Percentiles rank a stretch among this genome's conserved stretches.
Evolutionary conservation across 2,329 filamentous ascomycete genomes (phyloP).

Genomic region (Ophiocordyceps sinensis): DNA sequence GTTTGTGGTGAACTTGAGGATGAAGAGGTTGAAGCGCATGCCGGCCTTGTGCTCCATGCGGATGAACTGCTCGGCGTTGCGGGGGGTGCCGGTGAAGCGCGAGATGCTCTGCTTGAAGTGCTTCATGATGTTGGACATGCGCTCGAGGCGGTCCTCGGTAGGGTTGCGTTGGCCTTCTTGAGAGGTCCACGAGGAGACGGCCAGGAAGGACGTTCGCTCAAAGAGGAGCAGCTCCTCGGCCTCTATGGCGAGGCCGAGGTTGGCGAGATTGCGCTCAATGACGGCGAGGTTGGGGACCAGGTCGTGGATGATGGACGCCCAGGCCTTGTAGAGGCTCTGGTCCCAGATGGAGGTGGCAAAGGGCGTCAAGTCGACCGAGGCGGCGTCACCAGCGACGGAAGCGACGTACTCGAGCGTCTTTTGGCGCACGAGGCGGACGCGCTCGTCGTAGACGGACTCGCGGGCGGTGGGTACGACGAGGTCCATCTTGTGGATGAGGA

Average conservation of each 20-base stretch:
- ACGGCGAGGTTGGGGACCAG: constrained; percentile 84
- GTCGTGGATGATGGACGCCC: constrained; percentile 96
- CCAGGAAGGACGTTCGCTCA: constrained; percentile 89
- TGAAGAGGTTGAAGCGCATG: constrained; percentile 77
- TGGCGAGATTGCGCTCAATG: constrained; percentile 74
- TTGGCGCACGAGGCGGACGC: constrained; percentile 59
- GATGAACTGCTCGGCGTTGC: constrained; percentile 67
- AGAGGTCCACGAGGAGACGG: constrained; percentile 83
- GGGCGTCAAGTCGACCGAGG: constrained; percentile 55
- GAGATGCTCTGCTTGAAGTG: constrained; percentile 83
- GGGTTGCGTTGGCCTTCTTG: constrained; percentile 65
- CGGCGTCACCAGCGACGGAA: constrained; percentile 15
- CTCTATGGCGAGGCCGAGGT: constrained; percentile 73
- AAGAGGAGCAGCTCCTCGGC: constrained; percentile 91
- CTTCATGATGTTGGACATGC: constrained; percentile 93
- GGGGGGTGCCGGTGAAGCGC: constrained; percentile 66
- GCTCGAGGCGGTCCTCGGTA: constrained; percentile 84
- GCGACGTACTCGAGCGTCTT: constrained; percentile 47
- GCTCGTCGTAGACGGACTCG: constrained; percentile 71
- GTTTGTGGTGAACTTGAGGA: constrained; percentile 91
- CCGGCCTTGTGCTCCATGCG: constrained; percentile 69
- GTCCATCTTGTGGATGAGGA: constrained; percentile 98
- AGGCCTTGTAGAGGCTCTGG: constrained; percentile 93
- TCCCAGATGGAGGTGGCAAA: constrained; percentile 98
- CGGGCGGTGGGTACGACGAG: constrained; percentile 71